phyloP scores from a whole-genome alignment of 2,329 filamentous ascomycete genomes.

The Thielaviopsis cerberus region DNA sequence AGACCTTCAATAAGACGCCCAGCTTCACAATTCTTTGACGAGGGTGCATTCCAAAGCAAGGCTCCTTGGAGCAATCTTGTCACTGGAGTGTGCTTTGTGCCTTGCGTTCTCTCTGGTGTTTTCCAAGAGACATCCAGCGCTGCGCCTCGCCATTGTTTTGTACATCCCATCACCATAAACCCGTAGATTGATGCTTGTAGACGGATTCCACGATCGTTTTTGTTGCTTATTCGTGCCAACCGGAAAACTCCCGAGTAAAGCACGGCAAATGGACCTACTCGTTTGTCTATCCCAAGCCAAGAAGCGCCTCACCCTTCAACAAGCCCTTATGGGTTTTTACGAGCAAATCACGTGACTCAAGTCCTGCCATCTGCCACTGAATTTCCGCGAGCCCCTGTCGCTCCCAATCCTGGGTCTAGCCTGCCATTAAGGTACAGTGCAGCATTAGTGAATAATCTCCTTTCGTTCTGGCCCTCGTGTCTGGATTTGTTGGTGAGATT shows the following conservation, averaged over 20 bases:
- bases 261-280: not conserved
- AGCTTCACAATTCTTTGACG: slow-evolving; percentile 10
- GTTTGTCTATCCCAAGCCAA: not conserved
- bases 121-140: not conserved
- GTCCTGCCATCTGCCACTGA: not conserved
- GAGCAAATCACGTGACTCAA: not conserved
- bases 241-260: not conserved
- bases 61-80: slow-evolving; percentile 9
- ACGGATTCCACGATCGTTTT: not conserved
- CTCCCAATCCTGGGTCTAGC: not conserved
- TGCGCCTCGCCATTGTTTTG: slow-evolving; percentile 6
- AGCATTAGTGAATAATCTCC: not conserved
- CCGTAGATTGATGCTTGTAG: not conserved
- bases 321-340: not conserved
- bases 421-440: not conserved
- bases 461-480: slow-evolving; percentile 6
- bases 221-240: not conserved
- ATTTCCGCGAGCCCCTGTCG: not conserved
- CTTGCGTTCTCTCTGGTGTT: slow-evolving; percentile 6
- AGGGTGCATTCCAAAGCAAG: slow-evolving; percentile 2
- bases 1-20: slow-evolving; percentile 13
- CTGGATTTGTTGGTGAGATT: not conserved
- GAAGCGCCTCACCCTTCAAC: not conserved
- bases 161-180: slow-evolving; percentile 1
- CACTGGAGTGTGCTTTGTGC: slow-evolving; percentile 3